Evolutionary conservation across 768 basidiomycete genomes (phyloP).

Genomic region (Pleurotus tuber-regium): DNA sequence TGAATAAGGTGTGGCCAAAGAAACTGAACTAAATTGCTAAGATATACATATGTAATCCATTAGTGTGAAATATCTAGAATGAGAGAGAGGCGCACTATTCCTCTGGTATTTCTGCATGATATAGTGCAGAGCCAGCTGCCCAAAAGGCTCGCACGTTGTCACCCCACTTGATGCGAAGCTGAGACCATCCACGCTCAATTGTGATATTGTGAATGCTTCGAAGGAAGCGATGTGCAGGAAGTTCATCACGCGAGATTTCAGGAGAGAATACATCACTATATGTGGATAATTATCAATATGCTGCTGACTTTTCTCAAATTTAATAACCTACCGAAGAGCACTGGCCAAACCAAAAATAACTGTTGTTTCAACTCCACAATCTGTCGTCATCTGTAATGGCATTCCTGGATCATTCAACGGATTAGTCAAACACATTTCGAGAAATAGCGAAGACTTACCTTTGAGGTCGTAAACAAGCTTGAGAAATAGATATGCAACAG

Average conservation of each 20-base stretch:
- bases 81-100: conserved; percentile 2
- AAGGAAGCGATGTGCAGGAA: conserved; percentile 26
- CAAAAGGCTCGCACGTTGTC: conserved; percentile 25
- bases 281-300: neutral
- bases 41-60: neutral
- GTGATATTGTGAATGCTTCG: conserved; percentile 27
- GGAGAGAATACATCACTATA: conserved; percentile 20
- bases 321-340: conserved; percentile 20
- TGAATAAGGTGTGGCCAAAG: conserved; percentile 27
- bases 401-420: conserved; percentile 20
- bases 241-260: conserved; percentile 14
- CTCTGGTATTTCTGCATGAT: conserved; percentile 16
- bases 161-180: conserved; percentile 24
- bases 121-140: conserved; percentile 17
- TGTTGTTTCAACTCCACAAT: conserved; percentile 28
- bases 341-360: conserved; percentile 25
- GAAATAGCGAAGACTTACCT: conserved; percentile 15
- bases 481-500: conserved; percentile 27
- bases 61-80: too few relatives aligned
- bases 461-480: conserved; percentile 19
- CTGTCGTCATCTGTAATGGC: conserved; percentile 29
- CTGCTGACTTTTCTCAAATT: neutral
- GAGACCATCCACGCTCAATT: conserved; percentile 28
- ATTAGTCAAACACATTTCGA: neutral
- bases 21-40: conserved; percentile 26